Base-by-base conservation (phyloP, 139 green algal species). In the Limnomonas spitsbergensis region DNA sequence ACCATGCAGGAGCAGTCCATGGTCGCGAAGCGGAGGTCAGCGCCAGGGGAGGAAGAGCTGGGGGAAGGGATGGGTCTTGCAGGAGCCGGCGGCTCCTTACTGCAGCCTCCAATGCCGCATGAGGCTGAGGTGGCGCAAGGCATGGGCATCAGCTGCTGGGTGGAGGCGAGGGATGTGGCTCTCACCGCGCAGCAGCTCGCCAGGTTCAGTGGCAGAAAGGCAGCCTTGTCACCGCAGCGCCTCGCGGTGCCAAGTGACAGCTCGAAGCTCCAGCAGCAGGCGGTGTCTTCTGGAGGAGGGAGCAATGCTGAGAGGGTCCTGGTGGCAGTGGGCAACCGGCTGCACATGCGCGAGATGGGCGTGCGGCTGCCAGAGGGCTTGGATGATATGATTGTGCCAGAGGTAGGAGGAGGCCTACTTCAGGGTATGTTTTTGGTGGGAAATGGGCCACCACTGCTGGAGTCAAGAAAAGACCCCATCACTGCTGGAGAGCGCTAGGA, bases 291-390 rank as follows among this genome's bases (percentile, higher is more conserved):
- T 7, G 61, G 32, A 47, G 76, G 32, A 3, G 56, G 53, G 42
- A 61, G 47, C 29, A 32, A 40, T 40, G 31, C 29, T 14, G 37
- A n/a, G 4, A 52, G 3, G 27, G 70, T 85, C 7, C 47, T 66
- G 53, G 84, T 95, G 2, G 81, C 77, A 0, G 82, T 97, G 3
- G 93, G 93, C 78, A 97, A 94, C 81, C 66, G 79, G 27, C 77
- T 79, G 14, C 86, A 92, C 75, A 90, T 97, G 86, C 53, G 69
- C 29, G 84, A 89, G 56, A 38, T 83, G 37, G 87, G 86, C 2
- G 69, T 94, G 2, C 14, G 37, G 37, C 67, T 88, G 38, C 42
- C 52, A 9, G 24, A 78, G 35, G 83, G 82, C 26, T 72, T 69
- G n/a, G 14, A 53, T 7, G 78, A 74, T 9, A 53, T 74, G 35